Percentiles rank a stretch among this genome's conserved stretches.
Evolutionary conservation across 768 basidiomycete species (phyloP).

Genomic region (Mycena rosella): DNA sequence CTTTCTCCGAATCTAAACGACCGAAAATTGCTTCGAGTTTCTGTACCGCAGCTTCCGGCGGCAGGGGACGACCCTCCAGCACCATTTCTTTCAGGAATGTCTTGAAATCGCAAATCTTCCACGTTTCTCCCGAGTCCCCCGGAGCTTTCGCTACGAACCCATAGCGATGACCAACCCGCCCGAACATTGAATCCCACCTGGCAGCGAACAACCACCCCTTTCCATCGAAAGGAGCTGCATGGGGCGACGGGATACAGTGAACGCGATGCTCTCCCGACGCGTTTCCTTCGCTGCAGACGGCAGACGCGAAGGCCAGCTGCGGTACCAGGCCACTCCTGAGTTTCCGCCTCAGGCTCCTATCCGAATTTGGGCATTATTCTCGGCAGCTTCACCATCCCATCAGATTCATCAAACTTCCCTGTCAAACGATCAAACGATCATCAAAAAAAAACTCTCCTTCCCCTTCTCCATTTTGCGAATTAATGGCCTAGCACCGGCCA

Average conservation of each 20-base stretch:
- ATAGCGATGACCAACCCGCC: not conserved
- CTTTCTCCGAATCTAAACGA: not conserved
- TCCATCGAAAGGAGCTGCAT: constrained; percentile 11
- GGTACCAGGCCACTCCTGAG: too few relatives aligned
- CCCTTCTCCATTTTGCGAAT: too few relatives aligned
- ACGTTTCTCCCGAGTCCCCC: not conserved
- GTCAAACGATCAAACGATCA: too few relatives aligned
- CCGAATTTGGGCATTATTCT: too few relatives aligned
- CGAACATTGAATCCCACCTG: constrained; percentile 2
- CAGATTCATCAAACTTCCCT: too few relatives aligned
- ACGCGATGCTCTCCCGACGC: constrained; percentile 40
- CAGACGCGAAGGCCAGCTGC: constrained; percentile 34
- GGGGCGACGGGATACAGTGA: constrained; percentile 24
- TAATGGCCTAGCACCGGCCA: too few relatives aligned
- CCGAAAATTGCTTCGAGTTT: constrained; percentile 32
- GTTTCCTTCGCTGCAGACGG: constrained; percentile 26
- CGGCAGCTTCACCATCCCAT: too few relatives aligned
- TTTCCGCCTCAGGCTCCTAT: too few relatives aligned
- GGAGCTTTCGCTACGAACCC: constrained; percentile 9
- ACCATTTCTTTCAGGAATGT: constrained; percentile 42
- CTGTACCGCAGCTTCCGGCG: constrained; percentile 35
- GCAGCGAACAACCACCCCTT: constrained; percentile 39
- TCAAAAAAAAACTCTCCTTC: too few relatives aligned
- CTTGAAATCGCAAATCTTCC: constrained; percentile 28
- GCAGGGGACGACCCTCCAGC: constrained; percentile 39